Percentiles rank a stretch among this genome's conserved stretches.
Evolutionary conservation across 345 rosid species (phyloP).

Genomic region (Heritiera littoralis): DNA sequence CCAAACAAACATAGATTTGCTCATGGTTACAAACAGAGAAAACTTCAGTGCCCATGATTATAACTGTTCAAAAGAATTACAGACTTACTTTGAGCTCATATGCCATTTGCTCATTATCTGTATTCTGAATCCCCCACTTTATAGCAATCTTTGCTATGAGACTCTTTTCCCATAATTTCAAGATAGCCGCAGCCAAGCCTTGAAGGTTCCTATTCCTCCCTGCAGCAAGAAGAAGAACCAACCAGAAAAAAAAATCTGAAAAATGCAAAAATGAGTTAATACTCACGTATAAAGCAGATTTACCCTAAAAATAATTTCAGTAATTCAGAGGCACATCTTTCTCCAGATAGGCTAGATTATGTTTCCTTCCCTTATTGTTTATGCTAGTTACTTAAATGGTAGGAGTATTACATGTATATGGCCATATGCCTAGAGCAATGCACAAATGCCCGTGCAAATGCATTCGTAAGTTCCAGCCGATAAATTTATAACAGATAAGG

Average conservation of each 20-base stretch:
- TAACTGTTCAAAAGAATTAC: conserved; percentile 7
- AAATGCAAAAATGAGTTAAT: neutral
- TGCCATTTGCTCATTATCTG: conserved; percentile 82
- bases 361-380: neutral
- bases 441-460: neutral
- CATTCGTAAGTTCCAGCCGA: neutral
- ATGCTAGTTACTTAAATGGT: neutral
- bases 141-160: conserved; percentile 75
- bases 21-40: neutral
- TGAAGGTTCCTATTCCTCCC: conserved; percentile 81
- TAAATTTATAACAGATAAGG: conserved; percentile 18
- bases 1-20: conserved; percentile 3
- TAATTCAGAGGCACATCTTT: neutral
- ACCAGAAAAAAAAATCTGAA: conserved; percentile 13
- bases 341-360: neutral
- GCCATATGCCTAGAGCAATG: neutral
- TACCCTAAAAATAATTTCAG: neutral
- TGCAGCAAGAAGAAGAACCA: conserved; percentile 29
- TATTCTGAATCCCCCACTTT: conserved; percentile 80
- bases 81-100: conserved; percentile 66
- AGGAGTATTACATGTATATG: neutral
- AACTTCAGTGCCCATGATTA: neutral
- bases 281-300: neutral
- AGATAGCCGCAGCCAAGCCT: conserved; percentile 79
- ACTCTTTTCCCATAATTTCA: conserved; percentile 79